Evolutionary conservation across 768 basidiomycete genomes (phyloP), one percentile per base, ranked within the genome.

Genomic region (Cystofilobasidium bisporidii): DNA sequence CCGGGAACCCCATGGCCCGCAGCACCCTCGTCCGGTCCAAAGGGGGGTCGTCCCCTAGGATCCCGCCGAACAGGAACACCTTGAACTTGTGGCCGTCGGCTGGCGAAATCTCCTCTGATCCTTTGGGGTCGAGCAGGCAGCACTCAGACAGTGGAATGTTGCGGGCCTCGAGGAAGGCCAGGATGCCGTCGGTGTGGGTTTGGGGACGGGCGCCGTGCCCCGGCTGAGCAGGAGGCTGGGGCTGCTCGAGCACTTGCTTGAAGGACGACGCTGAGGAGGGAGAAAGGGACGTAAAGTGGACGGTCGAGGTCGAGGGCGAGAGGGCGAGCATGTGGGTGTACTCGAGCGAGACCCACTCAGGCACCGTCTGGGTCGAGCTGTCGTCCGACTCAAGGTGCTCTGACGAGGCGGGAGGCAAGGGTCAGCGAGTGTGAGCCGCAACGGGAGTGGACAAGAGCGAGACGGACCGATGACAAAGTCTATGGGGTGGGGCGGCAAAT

Each of bases 381-480:
- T 92, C 92, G 75, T 97, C 93, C 60, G 92, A 90, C 75, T 97
- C 93, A 87, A 97, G 91, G 74, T 93, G 91, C 71, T 93, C 91
- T 90, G 73, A 3, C 12, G 4, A 26, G 30, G 18, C n/a, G n/a
- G n/a, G n/a, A n/a, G 30, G n/a, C 20, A 28, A 32, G 20, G 17
- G 30, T 24, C 20, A 28, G 22, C 11, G n/a, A 15, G 11, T 3
- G 38, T 10, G 5, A 33, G 2, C 18, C 8, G 18, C 30, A 28
- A 18, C 32, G 4, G 36, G 33, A 20, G 26, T 20, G n/a, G 20
- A 20, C 28, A 24, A 20, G 32, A 28, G 6, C 20, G 10, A 22
- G 48, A 57, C 67, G 33, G 12, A 72, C 72, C 72, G 38, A 73
- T 74, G 6, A 72, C 70, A 43, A 73, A 73, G n/a, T 63, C 48